Evolutionary conservation across 441 rosid species (phyloP).

Genomic region (Pelargonium citronellum): DNA sequence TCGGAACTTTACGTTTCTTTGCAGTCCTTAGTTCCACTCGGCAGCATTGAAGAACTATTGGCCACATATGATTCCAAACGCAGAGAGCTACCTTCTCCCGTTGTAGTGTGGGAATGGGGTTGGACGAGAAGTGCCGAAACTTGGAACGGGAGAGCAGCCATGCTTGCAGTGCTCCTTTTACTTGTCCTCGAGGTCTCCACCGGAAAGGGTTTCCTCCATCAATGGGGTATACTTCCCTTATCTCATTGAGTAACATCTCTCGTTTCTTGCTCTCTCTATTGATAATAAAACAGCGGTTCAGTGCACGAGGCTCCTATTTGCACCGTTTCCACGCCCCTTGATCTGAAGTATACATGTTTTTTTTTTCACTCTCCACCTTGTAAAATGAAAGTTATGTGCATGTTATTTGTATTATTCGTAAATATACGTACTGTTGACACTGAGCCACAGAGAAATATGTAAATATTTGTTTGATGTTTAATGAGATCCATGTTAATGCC

Average conservation of each 20-base stretch:
- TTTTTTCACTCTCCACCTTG: too few relatives aligned
- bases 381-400: too few relatives aligned
- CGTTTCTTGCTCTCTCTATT: too few relatives aligned
- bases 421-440: too few relatives aligned
- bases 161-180: slow-evolving; percentile 87
- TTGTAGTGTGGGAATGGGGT: slow-evolving; percentile 97
- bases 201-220: slow-evolving; percentile 90
- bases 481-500: too few relatives aligned
- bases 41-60: slow-evolving; percentile 86
- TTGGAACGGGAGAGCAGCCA: slow-evolving; percentile 98
- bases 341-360: too few relatives aligned
- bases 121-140: slow-evolving; percentile 99
- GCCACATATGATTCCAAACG: slow-evolving; percentile 87
- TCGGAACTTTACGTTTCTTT: slow-evolving; percentile 10
- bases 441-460: too few relatives aligned
- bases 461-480: too few relatives aligned
- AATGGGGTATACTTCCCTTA: slow-evolving; percentile 75
- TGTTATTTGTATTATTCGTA: too few relatives aligned
- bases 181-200: slow-evolving; percentile 85
- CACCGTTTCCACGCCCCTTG: too few relatives aligned
- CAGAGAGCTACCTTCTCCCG: slow-evolving; percentile 81
- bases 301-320: too few relatives aligned
- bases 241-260: slow-evolving; percentile 25
- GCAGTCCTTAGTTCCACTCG: slow-evolving; percentile 93
- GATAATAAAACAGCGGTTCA: too few relatives aligned